phyloP scores from a whole-genome alignment of 768 basidiomycete genomes.

The Cystofilobasidium ferigula region DNA sequence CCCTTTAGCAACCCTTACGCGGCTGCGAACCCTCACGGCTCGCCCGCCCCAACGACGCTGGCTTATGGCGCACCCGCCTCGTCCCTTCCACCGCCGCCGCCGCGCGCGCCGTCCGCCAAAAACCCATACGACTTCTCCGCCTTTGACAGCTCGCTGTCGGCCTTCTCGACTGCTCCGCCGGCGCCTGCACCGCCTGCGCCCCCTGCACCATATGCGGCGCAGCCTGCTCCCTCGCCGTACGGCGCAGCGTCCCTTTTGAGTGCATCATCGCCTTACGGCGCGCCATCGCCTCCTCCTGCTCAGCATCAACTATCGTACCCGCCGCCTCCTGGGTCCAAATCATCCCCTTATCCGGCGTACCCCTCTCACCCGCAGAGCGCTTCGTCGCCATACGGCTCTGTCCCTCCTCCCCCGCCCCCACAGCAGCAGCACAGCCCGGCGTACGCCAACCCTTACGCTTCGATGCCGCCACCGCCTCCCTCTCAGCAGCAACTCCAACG shows the following conservation, averaged over 20 bases:
- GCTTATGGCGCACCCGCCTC: slow-evolving; percentile 26
- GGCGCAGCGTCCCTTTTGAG: slow-evolving; percentile 25
- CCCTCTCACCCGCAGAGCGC: slow-evolving; percentile 10
- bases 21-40: slow-evolving; percentile 12
- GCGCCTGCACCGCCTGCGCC: slow-evolving; percentile 14
- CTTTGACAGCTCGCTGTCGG: slow-evolving; percentile 5
- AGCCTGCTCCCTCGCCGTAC: slow-evolving; percentile 7
- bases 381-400: slow-evolving; percentile 31
- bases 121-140: slow-evolving; percentile 34
- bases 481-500: slow-evolving; percentile 47
- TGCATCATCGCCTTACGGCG: background rate
- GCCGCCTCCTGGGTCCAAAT: background rate
- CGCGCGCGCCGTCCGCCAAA: slow-evolving; percentile 16
- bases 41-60: slow-evolving; percentile 33
- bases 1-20: slow-evolving; percentile 34
- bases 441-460: slow-evolving; percentile 56
- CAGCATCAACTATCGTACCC: slow-evolving; percentile 8
- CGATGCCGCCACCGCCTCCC: slow-evolving; percentile 50
- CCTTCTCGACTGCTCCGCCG: slow-evolving; percentile 20
- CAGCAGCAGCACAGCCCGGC: slow-evolving; percentile 59
- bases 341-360: slow-evolving; percentile 5
- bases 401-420: slow-evolving; percentile 43
- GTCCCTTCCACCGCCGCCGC: slow-evolving; percentile 8
- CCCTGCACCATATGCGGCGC: slow-evolving; percentile 11
- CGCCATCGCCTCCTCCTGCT: background rate